Conservation (phyloP, 495 filamentous ascomycete species). For the Polyplosphaeria fusca region DNA sequence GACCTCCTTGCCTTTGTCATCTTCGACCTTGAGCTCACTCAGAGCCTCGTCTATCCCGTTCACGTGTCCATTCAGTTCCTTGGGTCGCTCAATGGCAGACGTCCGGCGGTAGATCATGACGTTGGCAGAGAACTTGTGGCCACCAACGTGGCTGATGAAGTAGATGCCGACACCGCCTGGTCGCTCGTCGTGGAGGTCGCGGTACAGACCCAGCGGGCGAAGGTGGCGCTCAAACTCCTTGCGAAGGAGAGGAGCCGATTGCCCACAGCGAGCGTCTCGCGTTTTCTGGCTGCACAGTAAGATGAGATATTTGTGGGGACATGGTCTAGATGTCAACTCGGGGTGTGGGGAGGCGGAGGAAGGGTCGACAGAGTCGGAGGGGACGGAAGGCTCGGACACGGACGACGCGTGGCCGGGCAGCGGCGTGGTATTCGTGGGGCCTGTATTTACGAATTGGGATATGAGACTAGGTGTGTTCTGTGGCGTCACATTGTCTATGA, state of each 20-base stretch:
- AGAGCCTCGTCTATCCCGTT: constrained; percentile 18
- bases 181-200: constrained; percentile 81
- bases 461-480: constrained; percentile 70
- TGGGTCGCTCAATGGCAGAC: constrained; percentile 51
- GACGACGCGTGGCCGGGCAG: constrained; percentile 43
- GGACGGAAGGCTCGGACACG: background rate
- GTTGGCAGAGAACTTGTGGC: constrained; percentile 91
- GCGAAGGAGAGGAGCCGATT: constrained; percentile 80
- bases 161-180: constrained; percentile 91
- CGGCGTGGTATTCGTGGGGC: constrained; percentile 72
- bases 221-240: constrained; percentile 89
- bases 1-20: constrained; percentile 29
- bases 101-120: constrained; percentile 79
- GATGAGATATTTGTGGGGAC: constrained; percentile 79
- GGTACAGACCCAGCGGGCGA: constrained; percentile 75
- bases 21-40: constrained; percentile 23
- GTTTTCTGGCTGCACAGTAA: constrained; percentile 91
- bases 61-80: constrained; percentile 40
- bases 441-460: constrained; percentile 62
- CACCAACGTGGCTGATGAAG: constrained; percentile 93
- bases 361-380: constrained; percentile 2
- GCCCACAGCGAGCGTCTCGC: constrained; percentile 90
- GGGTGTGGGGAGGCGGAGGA: constrained; percentile 9
- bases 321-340: constrained; percentile 62
- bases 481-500: constrained; percentile 84